These are phyloP conservation scores for Asterophora parasitica DNA, from an alignment of 768 basidiomycete species.

Conservation along the genomic window DNA sequence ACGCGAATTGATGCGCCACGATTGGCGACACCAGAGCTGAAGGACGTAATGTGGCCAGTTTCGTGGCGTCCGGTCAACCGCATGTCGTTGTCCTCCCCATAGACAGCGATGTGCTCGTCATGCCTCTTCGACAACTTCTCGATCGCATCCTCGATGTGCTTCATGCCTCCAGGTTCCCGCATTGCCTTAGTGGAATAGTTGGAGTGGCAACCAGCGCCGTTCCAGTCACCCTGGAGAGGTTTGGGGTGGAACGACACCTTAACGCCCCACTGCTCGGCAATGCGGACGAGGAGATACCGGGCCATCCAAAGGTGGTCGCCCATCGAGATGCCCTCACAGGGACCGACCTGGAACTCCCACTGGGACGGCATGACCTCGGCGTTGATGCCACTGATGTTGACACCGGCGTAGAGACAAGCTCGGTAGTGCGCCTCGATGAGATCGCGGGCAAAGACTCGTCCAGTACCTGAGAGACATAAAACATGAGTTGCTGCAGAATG, in stretches of 20 bases:
- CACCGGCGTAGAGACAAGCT: conserved; percentile 88
- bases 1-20: conserved; percentile 97
- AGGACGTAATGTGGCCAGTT: conserved; percentile 88
- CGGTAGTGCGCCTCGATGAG: conserved; percentile 99
- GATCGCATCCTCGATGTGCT: conserved; percentile 87
- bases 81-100: conserved; percentile 96
- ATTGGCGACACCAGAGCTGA: conserved; percentile 95
- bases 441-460: conserved; percentile 98
- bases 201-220: conserved; percentile 98
- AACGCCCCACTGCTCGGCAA: conserved; percentile 96
- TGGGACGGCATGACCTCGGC: conserved; percentile 99
- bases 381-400: conserved; percentile 99
- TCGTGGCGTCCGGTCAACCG: conserved; percentile 96
- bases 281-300: conserved; percentile 90
- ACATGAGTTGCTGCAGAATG: neutral
- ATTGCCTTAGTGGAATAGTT: conserved; percentile 95
- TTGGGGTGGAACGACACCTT: conserved; percentile 99
- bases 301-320: conserved; percentile 99
- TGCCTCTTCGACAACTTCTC: conserved; percentile 90
- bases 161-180: conserved; percentile 93
- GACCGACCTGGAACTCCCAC: conserved; percentile 99
- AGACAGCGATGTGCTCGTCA: conserved; percentile 93
- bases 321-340: conserved; percentile 96
- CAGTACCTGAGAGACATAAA: conserved; percentile 56
- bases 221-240: conserved; percentile 96